These are phyloP conservation scores for Tremella mesenterica DNA, from an alignment of 768 basidiomycete genomes.

Conservation along the genomic window DNA sequence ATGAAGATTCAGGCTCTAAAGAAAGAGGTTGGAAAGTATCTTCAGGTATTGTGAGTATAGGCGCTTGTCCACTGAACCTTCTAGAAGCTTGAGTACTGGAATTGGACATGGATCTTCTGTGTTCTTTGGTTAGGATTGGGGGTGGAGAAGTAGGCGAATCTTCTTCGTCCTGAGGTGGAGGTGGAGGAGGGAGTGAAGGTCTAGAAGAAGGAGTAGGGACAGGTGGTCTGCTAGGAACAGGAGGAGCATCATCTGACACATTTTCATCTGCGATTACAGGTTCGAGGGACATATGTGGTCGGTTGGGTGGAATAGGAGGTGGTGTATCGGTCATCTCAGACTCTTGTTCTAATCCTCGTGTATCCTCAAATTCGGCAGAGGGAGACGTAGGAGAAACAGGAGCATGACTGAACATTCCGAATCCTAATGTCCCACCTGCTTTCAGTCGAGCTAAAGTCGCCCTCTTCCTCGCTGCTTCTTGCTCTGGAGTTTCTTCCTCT, in stretches of 20 bases:
- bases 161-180: slow-evolving; percentile 53
- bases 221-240: slow-evolving; percentile 51
- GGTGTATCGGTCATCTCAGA: slow-evolving; percentile 17
- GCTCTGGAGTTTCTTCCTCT: slow-evolving; percentile 41
- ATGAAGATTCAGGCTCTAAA: no score
- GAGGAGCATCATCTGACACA: slow-evolving; percentile 47
- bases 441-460: slow-evolving; percentile 54
- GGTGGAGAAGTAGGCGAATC: slow-evolving; percentile 18
- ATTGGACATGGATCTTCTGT: no score
- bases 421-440: slow-evolving; percentile 53
- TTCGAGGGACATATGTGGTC: slow-evolving; percentile 30
- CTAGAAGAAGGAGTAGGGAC: slow-evolving; percentile 6
- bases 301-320: slow-evolving; percentile 35
- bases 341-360: slow-evolving; percentile 15
- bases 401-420: slow-evolving; percentile 50
- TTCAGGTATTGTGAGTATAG: background rate
- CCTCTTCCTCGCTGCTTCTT: slow-evolving; percentile 54
- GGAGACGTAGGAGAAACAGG: background rate
- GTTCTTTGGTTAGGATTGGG: background rate
- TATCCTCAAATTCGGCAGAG: slow-evolving; percentile 1
- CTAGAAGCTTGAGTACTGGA: no score
- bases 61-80: slow-evolving; percentile 5
- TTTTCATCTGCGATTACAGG: slow-evolving; percentile 48
- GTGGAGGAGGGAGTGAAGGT: slow-evolving; percentile 46
- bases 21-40: no score